Conservation (phyloP, 345 rosid species). For the Raphanus sativus region DNA sequence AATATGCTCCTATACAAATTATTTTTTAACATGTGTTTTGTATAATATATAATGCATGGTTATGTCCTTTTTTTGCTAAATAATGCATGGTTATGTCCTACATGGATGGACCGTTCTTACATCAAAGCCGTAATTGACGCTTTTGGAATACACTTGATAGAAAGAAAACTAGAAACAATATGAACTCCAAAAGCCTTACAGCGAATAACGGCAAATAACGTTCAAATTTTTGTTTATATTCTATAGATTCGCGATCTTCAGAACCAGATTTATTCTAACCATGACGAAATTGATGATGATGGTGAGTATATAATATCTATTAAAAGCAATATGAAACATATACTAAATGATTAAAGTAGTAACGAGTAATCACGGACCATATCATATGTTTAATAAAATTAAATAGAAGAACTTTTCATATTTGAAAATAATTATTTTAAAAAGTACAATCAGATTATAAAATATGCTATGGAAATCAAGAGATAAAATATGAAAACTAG, state of each 20-base stretch:
- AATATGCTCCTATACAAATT: neutral
- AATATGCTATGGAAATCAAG: neutral
- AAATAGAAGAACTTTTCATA: neutral
- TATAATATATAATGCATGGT: neutral
- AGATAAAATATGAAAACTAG: neutral
- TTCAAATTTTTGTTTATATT: neutral
- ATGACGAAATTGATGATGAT: neutral
- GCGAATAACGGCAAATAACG: constrained; percentile 18
- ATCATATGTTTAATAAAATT: neutral
- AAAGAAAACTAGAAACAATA: neutral
- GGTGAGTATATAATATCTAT: neutral
- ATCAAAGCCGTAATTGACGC: constrained; percentile 40
- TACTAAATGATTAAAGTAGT: neutral
- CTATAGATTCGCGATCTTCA: constrained; percentile 4
- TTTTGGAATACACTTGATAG: constrained; percentile 14
- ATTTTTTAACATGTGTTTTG: neutral
- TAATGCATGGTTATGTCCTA: constrained; percentile 18
- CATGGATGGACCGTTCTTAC: constrained; percentile 28
- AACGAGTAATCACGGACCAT: neutral
- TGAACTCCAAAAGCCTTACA: constrained; percentile 24
- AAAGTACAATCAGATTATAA: neutral
- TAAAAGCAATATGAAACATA: neutral
- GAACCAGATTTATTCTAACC: neutral
- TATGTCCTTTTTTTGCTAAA: constrained; percentile 4
- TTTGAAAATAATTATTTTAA: neutral